phyloP scores from a whole-genome alignment of 345 rosid genomes.

The Dipteronia sinensis region DNA sequence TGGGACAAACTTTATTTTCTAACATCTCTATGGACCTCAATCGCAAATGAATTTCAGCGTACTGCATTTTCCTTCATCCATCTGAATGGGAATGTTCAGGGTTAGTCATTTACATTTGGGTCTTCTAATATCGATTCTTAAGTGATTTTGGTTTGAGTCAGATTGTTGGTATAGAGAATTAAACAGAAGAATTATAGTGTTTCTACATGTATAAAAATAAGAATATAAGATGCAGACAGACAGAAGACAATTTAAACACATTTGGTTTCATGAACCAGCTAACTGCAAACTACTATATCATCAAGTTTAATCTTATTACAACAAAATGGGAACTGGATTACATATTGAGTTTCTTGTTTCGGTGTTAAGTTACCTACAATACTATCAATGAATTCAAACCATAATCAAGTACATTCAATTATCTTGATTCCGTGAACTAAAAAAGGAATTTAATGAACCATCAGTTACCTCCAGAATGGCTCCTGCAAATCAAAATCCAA shows the following conservation, averaged over 20 bases:
- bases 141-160: background rate
- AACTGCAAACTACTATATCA: too few relatives aligned
- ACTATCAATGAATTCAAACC: background rate
- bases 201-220: background rate
- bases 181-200: background rate
- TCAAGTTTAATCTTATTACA: background rate
- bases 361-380: background rate
- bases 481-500: background rate
- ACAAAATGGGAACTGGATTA: background rate
- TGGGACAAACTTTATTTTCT: background rate
- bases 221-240: background rate
- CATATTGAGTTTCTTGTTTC: background rate
- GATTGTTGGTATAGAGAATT: background rate
- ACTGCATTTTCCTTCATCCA: background rate
- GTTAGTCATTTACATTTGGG: background rate
- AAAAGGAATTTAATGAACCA: background rate
- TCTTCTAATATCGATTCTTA: background rate
- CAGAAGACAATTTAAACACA: background rate
- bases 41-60: background rate
- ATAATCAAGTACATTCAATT: background rate
- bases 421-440: background rate
- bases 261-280: background rate
- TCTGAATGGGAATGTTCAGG: background rate
- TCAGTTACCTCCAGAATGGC: constrained; percentile 15
- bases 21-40: background rate